Conservation (phyloP, 768 basidiomycete species). For the Terana coerulea region DNA sequence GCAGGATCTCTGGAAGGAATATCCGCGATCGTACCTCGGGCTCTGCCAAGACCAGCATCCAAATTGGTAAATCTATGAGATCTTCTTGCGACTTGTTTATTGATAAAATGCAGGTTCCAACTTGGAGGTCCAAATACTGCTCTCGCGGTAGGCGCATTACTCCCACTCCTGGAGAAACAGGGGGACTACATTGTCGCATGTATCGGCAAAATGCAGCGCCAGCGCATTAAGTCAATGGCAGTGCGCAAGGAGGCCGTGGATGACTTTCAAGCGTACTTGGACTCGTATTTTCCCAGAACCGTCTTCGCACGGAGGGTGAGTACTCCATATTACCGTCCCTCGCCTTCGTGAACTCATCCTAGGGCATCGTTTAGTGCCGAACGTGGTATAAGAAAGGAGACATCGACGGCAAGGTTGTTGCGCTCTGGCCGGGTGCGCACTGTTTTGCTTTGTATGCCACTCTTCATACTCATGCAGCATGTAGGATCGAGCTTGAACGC, state of each 20-base stretch:
- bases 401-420: slow-evolving; percentile 25
- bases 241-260: slow-evolving; percentile 25
- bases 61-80: slow-evolving; percentile 18
- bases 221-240: slow-evolving; percentile 24
- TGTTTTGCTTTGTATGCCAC: too few relatives aligned
- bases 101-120: slow-evolving; percentile 3
- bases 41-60: slow-evolving; percentile 28
- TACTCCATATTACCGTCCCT: background rate
- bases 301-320: background rate
- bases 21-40: slow-evolving; percentile 27
- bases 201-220: slow-evolving; percentile 28
- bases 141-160: slow-evolving; percentile 22
- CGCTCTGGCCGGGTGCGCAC: slow-evolving; percentile 22
- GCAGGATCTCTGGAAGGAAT: slow-evolving; percentile 25
- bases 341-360: slow-evolving; percentile 18
- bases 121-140: slow-evolving; percentile 24
- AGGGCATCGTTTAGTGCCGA: slow-evolving; percentile 9
- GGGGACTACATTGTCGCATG: slow-evolving; percentile 22
- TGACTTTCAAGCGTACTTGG: slow-evolving; percentile 27
- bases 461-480: too few relatives aligned
- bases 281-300: slow-evolving; percentile 14
- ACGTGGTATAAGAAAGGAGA: slow-evolving; percentile 26
- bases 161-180: slow-evolving; percentile 24
- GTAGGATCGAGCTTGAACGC: slow-evolving; percentile 13
- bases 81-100: background rate